Evolutionary conservation across 495 filamentous ascomycete species (phyloP).

Genomic region (Aspergillus cavernicola): DNA sequence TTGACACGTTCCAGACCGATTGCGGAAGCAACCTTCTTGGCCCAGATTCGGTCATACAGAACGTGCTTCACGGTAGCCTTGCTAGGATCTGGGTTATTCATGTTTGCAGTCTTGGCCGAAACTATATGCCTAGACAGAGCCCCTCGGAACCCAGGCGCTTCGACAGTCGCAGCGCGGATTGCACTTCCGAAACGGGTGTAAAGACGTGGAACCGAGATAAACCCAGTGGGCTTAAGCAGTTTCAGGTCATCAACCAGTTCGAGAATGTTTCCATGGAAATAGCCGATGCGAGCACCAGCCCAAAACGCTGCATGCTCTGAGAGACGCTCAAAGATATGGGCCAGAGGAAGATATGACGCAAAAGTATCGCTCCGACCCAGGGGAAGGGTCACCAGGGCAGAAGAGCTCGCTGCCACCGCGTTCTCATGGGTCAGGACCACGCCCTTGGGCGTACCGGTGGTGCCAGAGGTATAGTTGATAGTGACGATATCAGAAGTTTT

Average conservation of each 20-base stretch:
- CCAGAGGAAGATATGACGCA: slow-evolving; percentile 87
- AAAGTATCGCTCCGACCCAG: slow-evolving; percentile 54
- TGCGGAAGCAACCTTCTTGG: slow-evolving; percentile 77
- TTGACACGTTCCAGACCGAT: slow-evolving; percentile 73
- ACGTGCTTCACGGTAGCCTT: slow-evolving; percentile 77
- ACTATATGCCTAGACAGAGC: slow-evolving; percentile 77
- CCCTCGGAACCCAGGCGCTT: slow-evolving; percentile 78
- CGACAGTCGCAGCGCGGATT: slow-evolving; percentile 71
- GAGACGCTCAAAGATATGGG: slow-evolving; percentile 89
- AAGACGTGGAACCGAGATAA: slow-evolving; percentile 86
- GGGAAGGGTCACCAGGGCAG: slow-evolving; percentile 49
- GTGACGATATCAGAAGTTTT: slow-evolving; percentile 75
- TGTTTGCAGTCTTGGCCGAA: slow-evolving; percentile 70
- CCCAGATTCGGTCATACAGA: slow-evolving; percentile 90
- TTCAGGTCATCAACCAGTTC: slow-evolving; percentile 91
- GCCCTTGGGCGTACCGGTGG: slow-evolving; percentile 91
- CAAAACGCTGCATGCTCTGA: slow-evolving; percentile 72
- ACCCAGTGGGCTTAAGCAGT: slow-evolving; percentile 72
- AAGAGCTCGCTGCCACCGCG: slow-evolving; percentile 68
- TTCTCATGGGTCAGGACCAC: slow-evolving; percentile 81
- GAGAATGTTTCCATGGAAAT: slow-evolving; percentile 90
- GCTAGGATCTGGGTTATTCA: slow-evolving; percentile 64
- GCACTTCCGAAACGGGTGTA: slow-evolving; percentile 87
- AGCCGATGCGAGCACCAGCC: slow-evolving; percentile 75
- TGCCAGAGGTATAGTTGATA: slow-evolving; percentile 97